Conservation (phyloP, 164 flowering plant genomes). For the Aristolochia fimbriata region DNA sequence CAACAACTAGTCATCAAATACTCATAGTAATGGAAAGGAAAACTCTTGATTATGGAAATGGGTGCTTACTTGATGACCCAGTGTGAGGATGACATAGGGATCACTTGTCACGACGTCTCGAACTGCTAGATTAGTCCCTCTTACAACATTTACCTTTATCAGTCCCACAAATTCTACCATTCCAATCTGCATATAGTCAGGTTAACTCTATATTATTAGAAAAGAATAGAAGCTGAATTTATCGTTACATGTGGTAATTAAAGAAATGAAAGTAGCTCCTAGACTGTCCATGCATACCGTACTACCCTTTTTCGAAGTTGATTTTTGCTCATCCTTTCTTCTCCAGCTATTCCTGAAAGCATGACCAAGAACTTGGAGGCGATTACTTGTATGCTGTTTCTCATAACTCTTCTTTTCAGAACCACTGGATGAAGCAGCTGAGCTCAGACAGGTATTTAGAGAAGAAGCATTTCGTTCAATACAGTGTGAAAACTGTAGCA, state of each 20-base stretch:
- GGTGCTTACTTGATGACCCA: constrained; percentile 73
- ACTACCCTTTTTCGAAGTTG: constrained; percentile 28
- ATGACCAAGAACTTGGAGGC: constrained; percentile 44
- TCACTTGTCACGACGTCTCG: constrained; percentile 86
- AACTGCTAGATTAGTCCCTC: constrained; percentile 79
- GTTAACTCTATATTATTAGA: not conserved
- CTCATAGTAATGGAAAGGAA: not conserved
- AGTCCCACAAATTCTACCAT: constrained; percentile 92
- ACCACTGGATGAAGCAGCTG: constrained; percentile 6
- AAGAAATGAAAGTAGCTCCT: no score
- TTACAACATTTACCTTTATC: constrained; percentile 78
- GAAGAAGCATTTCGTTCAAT: constrained; percentile 23
- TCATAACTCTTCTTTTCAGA: constrained; percentile 42
- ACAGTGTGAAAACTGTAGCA: constrained; percentile 41
- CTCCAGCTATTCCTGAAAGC: constrained; percentile 86
- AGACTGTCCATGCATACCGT: constrained; percentile 25
- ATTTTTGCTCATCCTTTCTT: constrained; percentile 48
- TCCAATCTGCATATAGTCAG: constrained; percentile 45
- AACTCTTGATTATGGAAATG: constrained; percentile 4
- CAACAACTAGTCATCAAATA: not conserved
- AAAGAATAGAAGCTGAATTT: not conserved
- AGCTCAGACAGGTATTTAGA: constrained; percentile 14
- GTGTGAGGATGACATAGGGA: constrained; percentile 79
- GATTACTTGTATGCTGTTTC: constrained; percentile 38
- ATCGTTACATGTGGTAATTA: no score